A percentile compares a stretch with the other conserved stretches of the same genome.
Evolutionary conservation across 2,329 filamentous ascomycete species (phyloP).

Genomic region (Bipolaris sorokiniana): DNA sequence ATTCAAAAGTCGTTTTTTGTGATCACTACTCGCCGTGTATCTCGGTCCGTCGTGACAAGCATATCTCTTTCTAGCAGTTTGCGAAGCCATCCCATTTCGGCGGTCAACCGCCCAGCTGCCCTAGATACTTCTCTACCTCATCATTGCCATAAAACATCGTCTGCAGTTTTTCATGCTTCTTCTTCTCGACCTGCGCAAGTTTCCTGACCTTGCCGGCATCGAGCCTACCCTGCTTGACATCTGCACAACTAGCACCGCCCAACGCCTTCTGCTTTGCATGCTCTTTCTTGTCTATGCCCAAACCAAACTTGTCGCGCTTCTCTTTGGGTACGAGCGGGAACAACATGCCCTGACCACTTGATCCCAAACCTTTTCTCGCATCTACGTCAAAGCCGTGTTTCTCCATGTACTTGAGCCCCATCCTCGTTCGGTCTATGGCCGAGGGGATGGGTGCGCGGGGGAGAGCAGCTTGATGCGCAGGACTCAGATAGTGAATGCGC

Average conservation of each 20-base stretch:
- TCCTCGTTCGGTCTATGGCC: slow-evolving; percentile 70
- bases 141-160: slow-evolving; percentile 75
- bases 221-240: slow-evolving; percentile 52
- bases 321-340: slow-evolving; percentile 74
- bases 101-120: slow-evolving; percentile 39
- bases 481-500: slow-evolving; percentile 61
- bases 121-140: slow-evolving; percentile 78
- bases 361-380: slow-evolving; percentile 72
- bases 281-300: slow-evolving; percentile 63
- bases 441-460: slow-evolving; percentile 75
- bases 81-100: too few species aligned
- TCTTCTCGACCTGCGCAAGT: slow-evolving; percentile 66
- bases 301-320: slow-evolving; percentile 77
- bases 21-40: not conserved
- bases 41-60: not conserved
- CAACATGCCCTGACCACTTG: slow-evolving; percentile 70
- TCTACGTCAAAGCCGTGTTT: slow-evolving; percentile 78
- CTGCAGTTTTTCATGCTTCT: slow-evolving; percentile 67
- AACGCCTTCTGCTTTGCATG: slow-evolving; percentile 48
- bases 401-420: slow-evolving; percentile 70
- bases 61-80: not conserved
- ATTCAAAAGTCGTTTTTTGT: not conserved
- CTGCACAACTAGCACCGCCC: slow-evolving; percentile 43
- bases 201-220: slow-evolving; percentile 74
- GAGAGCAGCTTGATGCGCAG: slow-evolving; percentile 74